Evolutionary conservation across 306 rosid species (phyloP).

Genomic region (Rosa persica): DNA sequence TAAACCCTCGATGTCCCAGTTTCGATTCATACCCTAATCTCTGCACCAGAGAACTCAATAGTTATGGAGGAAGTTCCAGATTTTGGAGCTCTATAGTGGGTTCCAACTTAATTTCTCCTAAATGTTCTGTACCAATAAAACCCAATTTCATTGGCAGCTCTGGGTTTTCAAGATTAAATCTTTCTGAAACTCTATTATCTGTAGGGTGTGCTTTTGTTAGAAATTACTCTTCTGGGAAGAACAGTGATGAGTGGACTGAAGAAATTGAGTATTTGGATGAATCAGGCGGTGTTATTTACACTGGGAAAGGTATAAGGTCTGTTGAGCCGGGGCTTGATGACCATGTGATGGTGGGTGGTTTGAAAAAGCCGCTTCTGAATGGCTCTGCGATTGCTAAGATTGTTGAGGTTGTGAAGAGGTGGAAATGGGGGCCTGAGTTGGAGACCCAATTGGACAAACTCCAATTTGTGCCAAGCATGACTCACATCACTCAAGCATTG

Average conservation of each 20-base stretch:
- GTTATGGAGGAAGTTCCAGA: conserved; percentile 19
- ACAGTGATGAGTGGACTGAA: conserved; percentile 61
- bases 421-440: conserved; percentile 99
- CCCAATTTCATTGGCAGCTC: conserved; percentile 24
- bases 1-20: conserved; percentile 17
- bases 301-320: conserved; percentile 77
- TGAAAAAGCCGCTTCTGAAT: conserved; percentile 71
- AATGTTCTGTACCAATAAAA: background rate
- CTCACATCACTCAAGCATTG: conserved; percentile 65
- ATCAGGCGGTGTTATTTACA: conserved; percentile 70
- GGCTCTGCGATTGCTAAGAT: conserved; percentile 79
- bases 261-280: conserved; percentile 91
- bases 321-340: conserved; percentile 89
- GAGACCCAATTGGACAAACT: conserved; percentile 87
- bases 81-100: conserved; percentile 33
- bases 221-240: conserved; percentile 45
- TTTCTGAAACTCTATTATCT: conserved; percentile 13
- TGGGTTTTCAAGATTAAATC: conserved; percentile 18
- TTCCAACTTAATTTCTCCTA: conserved; percentile 21
- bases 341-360: conserved; percentile 87
- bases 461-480: conserved; percentile 81
- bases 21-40: conserved; percentile 3
- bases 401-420: conserved; percentile 83
- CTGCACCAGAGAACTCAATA: background rate
- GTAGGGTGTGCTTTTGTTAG: conserved; percentile 26